A percentile compares a stretch with the other conserved stretches of the same genome.
These are phyloP conservation scores for Quercus wislizeni DNA, from an alignment of 306 rosid species.

Conservation along the genomic window DNA sequence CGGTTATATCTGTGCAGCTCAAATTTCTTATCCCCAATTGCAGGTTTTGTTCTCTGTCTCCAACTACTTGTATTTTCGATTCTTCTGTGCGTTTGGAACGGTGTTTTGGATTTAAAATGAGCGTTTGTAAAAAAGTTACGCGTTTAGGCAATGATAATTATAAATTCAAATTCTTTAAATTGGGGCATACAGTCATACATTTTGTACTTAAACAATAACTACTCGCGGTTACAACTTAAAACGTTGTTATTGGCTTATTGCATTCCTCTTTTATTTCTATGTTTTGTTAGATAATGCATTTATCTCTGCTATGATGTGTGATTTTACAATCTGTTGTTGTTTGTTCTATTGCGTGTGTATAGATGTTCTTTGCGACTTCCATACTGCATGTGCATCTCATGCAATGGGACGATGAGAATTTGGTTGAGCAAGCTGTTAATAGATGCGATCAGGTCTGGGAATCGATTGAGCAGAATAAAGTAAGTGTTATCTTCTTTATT, in stretches of 20 bases:
- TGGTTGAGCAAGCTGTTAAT: constrained; percentile 78
- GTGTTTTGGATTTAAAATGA: no score
- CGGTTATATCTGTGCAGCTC: constrained; percentile 68
- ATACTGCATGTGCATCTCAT: constrained; percentile 88
- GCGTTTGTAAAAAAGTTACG: no score
- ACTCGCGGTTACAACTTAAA: no score
- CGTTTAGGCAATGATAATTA: no score
- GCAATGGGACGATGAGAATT: constrained; percentile 82
- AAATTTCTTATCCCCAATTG: constrained; percentile 69
- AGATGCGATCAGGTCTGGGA: constrained; percentile 81
- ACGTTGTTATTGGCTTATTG: background rate
- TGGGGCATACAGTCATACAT: no score
- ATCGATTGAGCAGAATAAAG: constrained; percentile 61
- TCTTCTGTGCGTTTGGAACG: no score
- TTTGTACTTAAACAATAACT: no score
- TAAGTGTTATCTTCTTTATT: constrained; percentile 47
- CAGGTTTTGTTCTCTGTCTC: constrained; percentile 40
- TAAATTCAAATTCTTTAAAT: no score
- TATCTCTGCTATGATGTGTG: no score
- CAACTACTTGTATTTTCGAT: background rate
- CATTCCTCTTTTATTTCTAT: background rate
- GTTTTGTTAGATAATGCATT: background rate
- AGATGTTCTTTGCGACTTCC: constrained; percentile 97
- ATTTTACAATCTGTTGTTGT: background rate
- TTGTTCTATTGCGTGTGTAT: constrained; percentile 28